These are phyloP conservation scores for Verticillium dahliae DNA, from an alignment of 2,329 filamentous ascomycete species.

Conservation along the genomic window DNA sequence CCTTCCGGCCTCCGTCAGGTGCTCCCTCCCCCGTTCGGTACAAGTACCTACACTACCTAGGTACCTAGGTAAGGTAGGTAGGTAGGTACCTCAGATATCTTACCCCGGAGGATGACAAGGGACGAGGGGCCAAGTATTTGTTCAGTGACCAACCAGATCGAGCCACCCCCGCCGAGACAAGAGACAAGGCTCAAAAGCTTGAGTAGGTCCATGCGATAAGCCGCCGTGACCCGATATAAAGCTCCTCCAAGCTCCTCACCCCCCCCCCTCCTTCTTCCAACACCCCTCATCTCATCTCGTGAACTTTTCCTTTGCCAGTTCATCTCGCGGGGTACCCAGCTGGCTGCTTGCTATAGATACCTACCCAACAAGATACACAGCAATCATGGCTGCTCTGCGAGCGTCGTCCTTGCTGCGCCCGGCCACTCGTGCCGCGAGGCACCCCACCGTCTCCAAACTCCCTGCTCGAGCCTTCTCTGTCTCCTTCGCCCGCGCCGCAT, in stretches of 20 bases:
- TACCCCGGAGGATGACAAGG: not conserved
- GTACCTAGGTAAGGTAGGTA: not conserved
- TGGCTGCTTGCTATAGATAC: not conserved
- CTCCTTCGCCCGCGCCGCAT: conserved; percentile 7
- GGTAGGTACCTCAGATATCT: not conserved
- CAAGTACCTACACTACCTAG: too few relatives aligned
- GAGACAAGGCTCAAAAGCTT: not conserved
- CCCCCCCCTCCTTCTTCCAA: not conserved
- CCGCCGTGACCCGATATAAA: conserved; percentile 12
- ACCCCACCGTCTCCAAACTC: not conserved
- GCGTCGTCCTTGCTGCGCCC: conserved; percentile 8
- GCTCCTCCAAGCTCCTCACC: conserved; percentile 4
- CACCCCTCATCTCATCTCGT: not conserved
- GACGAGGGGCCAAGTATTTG: not conserved
- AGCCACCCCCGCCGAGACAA: not conserved
- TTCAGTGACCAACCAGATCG: not conserved
- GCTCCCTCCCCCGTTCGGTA: not conserved
- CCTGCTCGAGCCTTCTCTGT: conserved; percentile 6
- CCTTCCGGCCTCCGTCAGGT: not conserved
- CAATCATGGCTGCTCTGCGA: conserved; percentile 9
- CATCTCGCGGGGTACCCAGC: not conserved
- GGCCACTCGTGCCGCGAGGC: conserved; percentile 4
- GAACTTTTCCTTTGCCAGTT: not conserved
- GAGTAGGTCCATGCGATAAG: conserved; percentile 6
- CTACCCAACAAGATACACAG: not conserved